phyloP scores from a whole-genome alignment of 768 basidiomycete genomes.

The Leccinellum rugosiceps region DNA sequence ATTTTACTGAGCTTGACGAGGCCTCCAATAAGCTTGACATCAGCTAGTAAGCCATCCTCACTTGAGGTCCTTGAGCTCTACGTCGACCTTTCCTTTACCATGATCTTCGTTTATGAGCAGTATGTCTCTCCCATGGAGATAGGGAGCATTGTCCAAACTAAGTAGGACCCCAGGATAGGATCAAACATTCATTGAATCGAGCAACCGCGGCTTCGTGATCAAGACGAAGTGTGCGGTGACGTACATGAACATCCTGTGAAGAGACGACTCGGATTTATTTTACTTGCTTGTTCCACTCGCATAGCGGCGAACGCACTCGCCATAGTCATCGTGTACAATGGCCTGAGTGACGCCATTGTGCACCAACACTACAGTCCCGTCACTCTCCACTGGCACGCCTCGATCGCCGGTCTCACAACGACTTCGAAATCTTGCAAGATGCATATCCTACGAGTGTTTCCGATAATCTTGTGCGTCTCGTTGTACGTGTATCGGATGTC shows the following conservation, averaged over 20 bases:
- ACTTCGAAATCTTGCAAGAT: conserved; percentile 99
- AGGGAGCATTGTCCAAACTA: conserved; percentile 94
- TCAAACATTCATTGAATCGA: conserved; percentile 98
- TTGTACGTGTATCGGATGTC: conserved; percentile 99
- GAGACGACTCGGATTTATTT: neutral
- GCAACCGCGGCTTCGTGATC: conserved; percentile 88
- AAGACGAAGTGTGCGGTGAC: conserved; percentile 84
- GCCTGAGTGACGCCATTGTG: conserved; percentile 90
- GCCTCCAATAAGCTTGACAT: conserved; percentile 84
- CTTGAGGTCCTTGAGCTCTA: conserved; percentile 77
- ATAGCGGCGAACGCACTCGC: conserved; percentile 27
- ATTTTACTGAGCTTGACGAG: conserved; percentile 90
- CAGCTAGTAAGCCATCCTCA: conserved; percentile 67
- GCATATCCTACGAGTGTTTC: conserved; percentile 97
- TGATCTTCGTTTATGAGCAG: no score
- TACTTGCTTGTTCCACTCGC: neutral
- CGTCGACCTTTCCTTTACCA: conserved; percentile 50
- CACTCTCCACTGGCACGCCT: conserved; percentile 98
- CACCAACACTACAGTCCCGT: conserved; percentile 82
- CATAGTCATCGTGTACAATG: conserved; percentile 92
- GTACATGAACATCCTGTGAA: conserved; percentile 84
- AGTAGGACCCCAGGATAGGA: conserved; percentile 97
- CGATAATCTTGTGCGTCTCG: conserved; percentile 94
- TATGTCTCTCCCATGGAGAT: conserved; percentile 96
- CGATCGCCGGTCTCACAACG: conserved; percentile 92